Base-by-base conservation (phyloP, 495 filamentous ascomycete species). In the Penicillium taxi region DNA sequence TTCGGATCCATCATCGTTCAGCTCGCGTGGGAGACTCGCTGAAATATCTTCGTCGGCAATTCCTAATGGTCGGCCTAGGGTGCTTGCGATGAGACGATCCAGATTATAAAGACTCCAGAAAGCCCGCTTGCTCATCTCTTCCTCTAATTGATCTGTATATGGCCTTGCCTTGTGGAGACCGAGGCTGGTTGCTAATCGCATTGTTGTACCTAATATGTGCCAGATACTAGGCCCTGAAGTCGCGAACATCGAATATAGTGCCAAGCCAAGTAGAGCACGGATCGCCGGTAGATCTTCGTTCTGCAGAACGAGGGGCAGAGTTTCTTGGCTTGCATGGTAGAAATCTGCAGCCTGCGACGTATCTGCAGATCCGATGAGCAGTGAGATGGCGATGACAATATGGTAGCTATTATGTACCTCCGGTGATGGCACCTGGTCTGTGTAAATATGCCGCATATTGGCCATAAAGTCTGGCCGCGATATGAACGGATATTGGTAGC, bases 71-170 rank as follows among this genome's bases (percentile, higher is more conserved):
- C 70, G 61, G 9, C 66, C 67, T 0, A 74, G 43, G 1, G 70
- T 73, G 17, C 69, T 63, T 1, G 68, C 66, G 15, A 74, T 64
- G 24, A 73, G 56, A 6, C 70, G 66, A 34, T 74, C 70, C 8
- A 74, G 47, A 6, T 67, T 70, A 37, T 74, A 74, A 1, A 72
- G 54, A 44, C 67, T 72, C 70, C 70, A 74, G 32, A 72, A 74
- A 0, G 66, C 58, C 5, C 70, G 61, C 27, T 72, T 70, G 6
- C 66, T 50, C 56, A 72, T 68, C 35, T 74, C 70, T 14, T 72
- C 53, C 23, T 64, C 59, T 1, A 53, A 44, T 22, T 64, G 30
- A 26, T 48, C 68, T 7, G 47, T 32, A 18, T 53, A 54, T 0
- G 64, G 45, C 13, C 67, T 59, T 14, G 56, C 53, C 26, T 72